Evolutionary conservation across 768 basidiomycete genomes (phyloP), one percentile per base, ranked within the genome.

Genomic region (Candolleomyces aberdarensis): DNA sequence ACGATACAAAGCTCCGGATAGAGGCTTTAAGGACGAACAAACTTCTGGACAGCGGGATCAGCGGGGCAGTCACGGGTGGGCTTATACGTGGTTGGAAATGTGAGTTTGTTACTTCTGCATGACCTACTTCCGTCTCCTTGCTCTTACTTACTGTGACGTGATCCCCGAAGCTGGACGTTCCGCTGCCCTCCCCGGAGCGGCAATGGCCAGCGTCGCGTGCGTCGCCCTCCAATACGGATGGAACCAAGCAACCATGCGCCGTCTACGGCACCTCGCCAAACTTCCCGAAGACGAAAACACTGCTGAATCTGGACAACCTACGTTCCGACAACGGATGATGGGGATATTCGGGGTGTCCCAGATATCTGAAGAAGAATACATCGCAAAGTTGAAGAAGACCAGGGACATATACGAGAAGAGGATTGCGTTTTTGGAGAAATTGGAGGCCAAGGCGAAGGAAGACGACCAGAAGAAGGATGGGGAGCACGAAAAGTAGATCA

Each of bases 311-410:
- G 55, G 47, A 26, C 61, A 58, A 32, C 44, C 58, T 59, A 51
- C 80, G 7, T 61, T 76, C 15, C 66, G 70, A 19, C 76, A 84
- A 51, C 75, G 76, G 10, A 61, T 87, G 3, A 64, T 86, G 61
- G 65, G 64, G 17, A 47, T 72, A 5, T 64, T 91, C 43, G 85
- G 88, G 1, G 69, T 91, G 20, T 76, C 74, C 39, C 79, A 75
- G 55, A 67, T 94, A 3, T 80, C 90, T 6, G 86, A 94, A 63
- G 88, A 93, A 52, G 87, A 89, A 62, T 92, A 92, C 64, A 64
- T 93, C 56, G 70, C 70, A 31, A 82, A 79, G 61, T 68, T 94
- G 67, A 85, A 81, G 69, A 75, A 74, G 56, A 80, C 86, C 51
- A 79, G 89, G 64, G 82, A 83, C 4, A 72, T 71, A 9, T 76